phyloP scores from a whole-genome alignment of 2,329 filamentous ascomycete genomes.

The Elsinoe batatas region DNA sequence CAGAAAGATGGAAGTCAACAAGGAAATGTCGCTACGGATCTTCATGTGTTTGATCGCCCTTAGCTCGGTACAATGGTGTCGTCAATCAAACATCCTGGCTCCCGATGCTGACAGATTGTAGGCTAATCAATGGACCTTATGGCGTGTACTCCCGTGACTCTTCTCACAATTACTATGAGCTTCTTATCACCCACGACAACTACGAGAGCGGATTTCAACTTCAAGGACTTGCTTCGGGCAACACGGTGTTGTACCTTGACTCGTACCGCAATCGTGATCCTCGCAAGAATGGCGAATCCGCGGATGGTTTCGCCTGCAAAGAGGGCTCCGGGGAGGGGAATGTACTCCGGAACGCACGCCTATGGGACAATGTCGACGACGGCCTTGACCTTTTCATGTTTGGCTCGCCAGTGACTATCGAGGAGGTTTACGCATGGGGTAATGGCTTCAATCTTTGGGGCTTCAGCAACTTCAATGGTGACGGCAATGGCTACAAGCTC shows the following conservation, averaged over 20 bases:
- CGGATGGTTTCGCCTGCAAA: slow-evolving; percentile 42
- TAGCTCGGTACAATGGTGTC: too few relatives aligned
- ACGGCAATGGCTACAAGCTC: slow-evolving; percentile 43
- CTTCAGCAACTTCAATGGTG: slow-evolving; percentile 36
- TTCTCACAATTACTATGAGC: slow-evolving; percentile 30
- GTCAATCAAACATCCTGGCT: too few relatives aligned
- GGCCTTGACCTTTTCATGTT: slow-evolving; percentile 39
- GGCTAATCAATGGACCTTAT: slow-evolving; percentile 31
- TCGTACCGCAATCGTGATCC: slow-evolving; percentile 21
- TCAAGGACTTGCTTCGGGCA: slow-evolving; percentile 21
- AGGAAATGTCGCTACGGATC: too few relatives aligned
- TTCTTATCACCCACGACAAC: slow-evolving; percentile 31
- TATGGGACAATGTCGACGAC: slow-evolving; percentile 45
- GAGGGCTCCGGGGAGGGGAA: slow-evolving; percentile 40
- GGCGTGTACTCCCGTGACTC: slow-evolving; percentile 29
- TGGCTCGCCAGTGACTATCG: slow-evolving; percentile 34
- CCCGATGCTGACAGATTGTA: too few relatives aligned
- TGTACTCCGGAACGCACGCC: slow-evolving; percentile 35
- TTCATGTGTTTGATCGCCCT: too few relatives aligned
- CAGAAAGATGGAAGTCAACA: too few relatives aligned
- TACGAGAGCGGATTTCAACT: slow-evolving; percentile 34
- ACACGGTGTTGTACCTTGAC: slow-evolving; percentile 2
- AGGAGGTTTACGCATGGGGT: slow-evolving; percentile 38
- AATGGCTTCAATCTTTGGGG: slow-evolving; percentile 40
- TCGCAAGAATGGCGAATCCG: slow-evolving; percentile 43